These are phyloP conservation scores for Fusarium dimerum DNA, from an alignment of 2,329 filamentous ascomycete genomes.

Conservation along the genomic window DNA sequence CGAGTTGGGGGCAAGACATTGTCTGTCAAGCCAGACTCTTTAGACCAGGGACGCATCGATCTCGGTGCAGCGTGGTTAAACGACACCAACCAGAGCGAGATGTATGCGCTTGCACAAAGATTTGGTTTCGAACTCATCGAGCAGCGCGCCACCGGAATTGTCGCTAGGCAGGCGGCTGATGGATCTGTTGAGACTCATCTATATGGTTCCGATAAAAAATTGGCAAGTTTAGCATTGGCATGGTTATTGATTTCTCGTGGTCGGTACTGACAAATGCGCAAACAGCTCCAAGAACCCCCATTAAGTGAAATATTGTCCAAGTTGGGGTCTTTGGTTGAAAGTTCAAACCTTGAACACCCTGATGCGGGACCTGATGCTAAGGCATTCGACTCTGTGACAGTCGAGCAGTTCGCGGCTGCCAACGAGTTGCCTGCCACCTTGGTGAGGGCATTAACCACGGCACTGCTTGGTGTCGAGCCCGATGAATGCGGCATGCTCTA, in stretches of 20 bases:
- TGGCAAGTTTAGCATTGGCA: too few relatives aligned
- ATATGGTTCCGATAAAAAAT: too few relatives aligned
- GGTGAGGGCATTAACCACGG: slow-evolving; percentile 3
- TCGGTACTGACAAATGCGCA: too few relatives aligned
- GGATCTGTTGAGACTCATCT: too few relatives aligned
- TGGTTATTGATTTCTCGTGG: too few relatives aligned
- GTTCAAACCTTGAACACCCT: neutral
- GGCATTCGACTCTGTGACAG: slow-evolving; percentile 1
- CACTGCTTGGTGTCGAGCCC: slow-evolving; percentile 20
- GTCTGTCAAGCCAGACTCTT: slow-evolving; percentile 2
- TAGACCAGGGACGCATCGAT: slow-evolving; percentile 15
- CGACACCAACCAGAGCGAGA: slow-evolving; percentile 20
- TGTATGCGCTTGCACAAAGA: slow-evolving; percentile 17
- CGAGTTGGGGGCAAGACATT: slow-evolving; percentile 49
- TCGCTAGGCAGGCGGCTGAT: slow-evolving; percentile 8
- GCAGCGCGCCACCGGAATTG: slow-evolving; percentile 13
- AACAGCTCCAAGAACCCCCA: too few relatives aligned
- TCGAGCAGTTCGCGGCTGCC: slow-evolving; percentile 4
- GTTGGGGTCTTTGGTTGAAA: neutral
- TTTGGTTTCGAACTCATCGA: slow-evolving; percentile 20
- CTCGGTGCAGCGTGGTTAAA: slow-evolving; percentile 29
- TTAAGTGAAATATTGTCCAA: too few relatives aligned
- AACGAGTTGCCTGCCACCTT: slow-evolving; percentile 8
- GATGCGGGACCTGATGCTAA: neutral
- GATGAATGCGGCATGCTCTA: slow-evolving; percentile 22